Percentiles rank a stretch among this genome's conserved stretches.
phyloP scores from a whole-genome alignment of 768 basidiomycete species.

The Trametes gibbosa region DNA sequence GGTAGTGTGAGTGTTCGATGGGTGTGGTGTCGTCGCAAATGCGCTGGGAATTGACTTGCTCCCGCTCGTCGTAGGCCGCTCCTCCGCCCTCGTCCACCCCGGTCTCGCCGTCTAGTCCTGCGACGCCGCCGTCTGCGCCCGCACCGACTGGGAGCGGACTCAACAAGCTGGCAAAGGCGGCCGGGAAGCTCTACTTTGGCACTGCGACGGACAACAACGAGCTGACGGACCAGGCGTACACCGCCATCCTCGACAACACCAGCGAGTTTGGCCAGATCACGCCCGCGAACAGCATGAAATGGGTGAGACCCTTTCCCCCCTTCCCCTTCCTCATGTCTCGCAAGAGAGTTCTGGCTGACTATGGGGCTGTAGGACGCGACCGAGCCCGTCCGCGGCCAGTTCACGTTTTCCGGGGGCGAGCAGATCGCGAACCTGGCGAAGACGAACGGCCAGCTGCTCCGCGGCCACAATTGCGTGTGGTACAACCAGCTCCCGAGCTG shows the following conservation, averaged over 20 bases:
- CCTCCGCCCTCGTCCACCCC: neutral
- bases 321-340: neutral
- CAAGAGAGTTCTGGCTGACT: neutral
- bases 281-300: conserved; percentile 55
- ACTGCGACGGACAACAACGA: conserved; percentile 48
- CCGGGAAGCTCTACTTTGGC: conserved; percentile 49
- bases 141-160: conserved; percentile 22
- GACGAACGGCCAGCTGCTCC: conserved; percentile 44
- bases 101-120: neutral
- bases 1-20: conserved; percentile 11
- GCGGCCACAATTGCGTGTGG: conserved; percentile 46
- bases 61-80: conserved; percentile 6
- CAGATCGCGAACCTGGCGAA: conserved; percentile 43
- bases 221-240: conserved; percentile 42
- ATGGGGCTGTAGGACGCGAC: conserved; percentile 40
- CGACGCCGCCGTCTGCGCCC: conserved; percentile 8
- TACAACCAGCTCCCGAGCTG: conserved; percentile 43
- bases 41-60: neutral
- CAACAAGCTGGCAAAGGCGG: conserved; percentile 37
- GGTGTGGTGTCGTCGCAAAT: too few species aligned
- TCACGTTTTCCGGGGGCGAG: conserved; percentile 47
- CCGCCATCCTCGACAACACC: conserved; percentile 37
- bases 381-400: conserved; percentile 45
- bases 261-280: conserved; percentile 46
- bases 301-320: neutral